Conservation (phyloP, 306 rosid species). For the Cicer bijugum region DNA sequence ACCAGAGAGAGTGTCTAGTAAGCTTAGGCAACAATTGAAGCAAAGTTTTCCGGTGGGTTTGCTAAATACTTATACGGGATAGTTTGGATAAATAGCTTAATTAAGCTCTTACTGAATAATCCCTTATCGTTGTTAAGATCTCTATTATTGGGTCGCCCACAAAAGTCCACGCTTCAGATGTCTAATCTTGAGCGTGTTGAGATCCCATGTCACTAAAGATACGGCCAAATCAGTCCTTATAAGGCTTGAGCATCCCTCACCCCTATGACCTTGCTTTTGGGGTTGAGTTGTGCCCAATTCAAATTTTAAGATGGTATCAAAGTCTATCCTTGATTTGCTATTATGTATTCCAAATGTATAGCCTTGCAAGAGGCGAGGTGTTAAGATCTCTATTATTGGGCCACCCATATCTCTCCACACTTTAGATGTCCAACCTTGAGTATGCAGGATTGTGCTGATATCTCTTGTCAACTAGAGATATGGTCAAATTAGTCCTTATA, state of each 20-base stretch:
- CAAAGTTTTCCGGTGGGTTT: slow-evolving; percentile 25
- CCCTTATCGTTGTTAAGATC: background rate
- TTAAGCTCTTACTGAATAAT: no score
- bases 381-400: background rate
- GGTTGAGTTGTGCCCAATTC: background rate
- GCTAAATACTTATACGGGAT: background rate
- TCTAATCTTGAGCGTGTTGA: background rate
- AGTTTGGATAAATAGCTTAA: background rate
- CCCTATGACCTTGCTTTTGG: background rate
- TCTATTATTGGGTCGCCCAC: background rate
- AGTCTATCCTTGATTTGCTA: background rate
- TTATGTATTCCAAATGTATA: background rate
- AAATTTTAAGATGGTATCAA: background rate
- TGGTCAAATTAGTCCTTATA: background rate
- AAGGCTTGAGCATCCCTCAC: background rate
- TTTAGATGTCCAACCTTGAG: background rate
- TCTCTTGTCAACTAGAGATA: background rate
- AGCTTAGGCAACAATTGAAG: slow-evolving; percentile 13
- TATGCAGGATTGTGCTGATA: background rate
- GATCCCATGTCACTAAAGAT: slow-evolving; percentile 3
- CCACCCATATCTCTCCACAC: background rate
- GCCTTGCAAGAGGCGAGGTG: background rate
- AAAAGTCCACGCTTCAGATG: background rate
- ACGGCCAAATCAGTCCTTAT: slow-evolving; percentile 2
- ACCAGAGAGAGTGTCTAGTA: background rate